Conservation (phyloP, 2,329 filamentous ascomycete genomes). For the Exophiala lecanii-corni region DNA sequence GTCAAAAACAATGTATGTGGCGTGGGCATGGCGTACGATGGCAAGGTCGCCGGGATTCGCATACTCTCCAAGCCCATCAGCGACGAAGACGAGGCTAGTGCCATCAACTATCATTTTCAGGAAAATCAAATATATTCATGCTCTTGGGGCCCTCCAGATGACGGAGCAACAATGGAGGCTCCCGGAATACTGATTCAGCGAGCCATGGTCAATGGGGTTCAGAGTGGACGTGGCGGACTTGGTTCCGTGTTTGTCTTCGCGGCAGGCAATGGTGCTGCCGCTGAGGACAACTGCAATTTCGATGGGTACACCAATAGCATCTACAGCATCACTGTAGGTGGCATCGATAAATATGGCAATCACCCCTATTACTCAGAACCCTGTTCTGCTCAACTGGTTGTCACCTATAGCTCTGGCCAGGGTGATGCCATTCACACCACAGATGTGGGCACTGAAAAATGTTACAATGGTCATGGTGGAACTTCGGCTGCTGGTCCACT, state of each 20-base stretch:
- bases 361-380: slow-evolving; percentile 96
- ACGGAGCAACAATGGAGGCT: slow-evolving; percentile 88
- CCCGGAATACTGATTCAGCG: slow-evolving; percentile 82
- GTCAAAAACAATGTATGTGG: slow-evolving; percentile 91
- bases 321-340: slow-evolving; percentile 95
- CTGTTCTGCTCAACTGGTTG: slow-evolving; percentile 90
- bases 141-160: slow-evolving; percentile 95
- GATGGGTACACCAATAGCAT: slow-evolving; percentile 99
- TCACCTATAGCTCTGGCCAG: slow-evolving; percentile 91
- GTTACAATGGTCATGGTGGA: slow-evolving; percentile 79
- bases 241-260: slow-evolving; percentile 97
- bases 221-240: slow-evolving; percentile 75
- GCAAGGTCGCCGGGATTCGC: slow-evolving; percentile 83
- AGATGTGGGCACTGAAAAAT: slow-evolving; percentile 78
- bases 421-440: slow-evolving; percentile 92
- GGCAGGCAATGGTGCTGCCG: slow-evolving; percentile 83
- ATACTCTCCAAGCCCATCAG: slow-evolving; percentile 88
- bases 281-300: slow-evolving; percentile 96
- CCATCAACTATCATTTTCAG: slow-evolving; percentile 88
- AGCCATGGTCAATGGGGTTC: slow-evolving; percentile 88
- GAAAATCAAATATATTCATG: slow-evolving; percentile 97
- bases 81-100: slow-evolving; percentile 85
- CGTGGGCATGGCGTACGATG: slow-evolving; percentile 90
- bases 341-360: slow-evolving; percentile 78
- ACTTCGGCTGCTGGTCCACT: slow-evolving; percentile 93